Percentiles rank a stretch among this genome's conserved stretches.
Evolutionary conservation across 2,329 filamentous ascomycete species (phyloP).

Genomic region (Cercospora zeae-maydis): DNA sequence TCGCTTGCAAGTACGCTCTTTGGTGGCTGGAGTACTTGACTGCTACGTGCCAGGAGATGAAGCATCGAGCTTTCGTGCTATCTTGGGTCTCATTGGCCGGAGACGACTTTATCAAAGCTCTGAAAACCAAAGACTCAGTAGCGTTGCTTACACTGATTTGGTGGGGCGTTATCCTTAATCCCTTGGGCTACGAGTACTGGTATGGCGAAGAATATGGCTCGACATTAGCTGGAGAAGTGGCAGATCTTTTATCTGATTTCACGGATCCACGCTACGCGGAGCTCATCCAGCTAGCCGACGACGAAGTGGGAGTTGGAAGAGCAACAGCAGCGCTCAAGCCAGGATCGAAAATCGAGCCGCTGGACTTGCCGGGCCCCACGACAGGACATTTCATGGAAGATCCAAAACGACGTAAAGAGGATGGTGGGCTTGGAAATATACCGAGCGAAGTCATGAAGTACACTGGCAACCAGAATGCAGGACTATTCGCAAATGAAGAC

Average conservation of each 20-base stretch:
- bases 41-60: slow-evolving; percentile 8
- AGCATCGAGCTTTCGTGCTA: slow-evolving; percentile 9
- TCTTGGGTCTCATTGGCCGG: slow-evolving; percentile 15
- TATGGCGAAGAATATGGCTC: slow-evolving; percentile 18
- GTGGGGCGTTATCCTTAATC: slow-evolving; percentile 18
- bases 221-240: slow-evolving; percentile 6
- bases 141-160: slow-evolving; percentile 15
- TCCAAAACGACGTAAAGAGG: not conserved
- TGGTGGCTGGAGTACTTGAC: slow-evolving; percentile 16
- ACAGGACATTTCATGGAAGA: slow-evolving; percentile 6
- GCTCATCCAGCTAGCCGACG: not conserved
- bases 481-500: slow-evolving; percentile 1
- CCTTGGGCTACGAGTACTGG: slow-evolving; percentile 14
- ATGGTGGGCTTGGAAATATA: slow-evolving; percentile 5
- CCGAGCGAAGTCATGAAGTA: slow-evolving; percentile 14
- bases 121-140: slow-evolving; percentile 15
- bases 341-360: not conserved
- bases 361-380: not conserved
- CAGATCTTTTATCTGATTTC: not conserved
- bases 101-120: slow-evolving; percentile 12
- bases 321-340: not conserved
- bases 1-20: slow-evolving; percentile 15
- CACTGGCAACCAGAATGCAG: slow-evolving; percentile 7
- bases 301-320: not conserved
- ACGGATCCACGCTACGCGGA: not conserved